These are phyloP conservation scores for Plasmopara muralis DNA, from an alignment of 352 stramenopile genomes.

Conservation along the genomic window DNA sequence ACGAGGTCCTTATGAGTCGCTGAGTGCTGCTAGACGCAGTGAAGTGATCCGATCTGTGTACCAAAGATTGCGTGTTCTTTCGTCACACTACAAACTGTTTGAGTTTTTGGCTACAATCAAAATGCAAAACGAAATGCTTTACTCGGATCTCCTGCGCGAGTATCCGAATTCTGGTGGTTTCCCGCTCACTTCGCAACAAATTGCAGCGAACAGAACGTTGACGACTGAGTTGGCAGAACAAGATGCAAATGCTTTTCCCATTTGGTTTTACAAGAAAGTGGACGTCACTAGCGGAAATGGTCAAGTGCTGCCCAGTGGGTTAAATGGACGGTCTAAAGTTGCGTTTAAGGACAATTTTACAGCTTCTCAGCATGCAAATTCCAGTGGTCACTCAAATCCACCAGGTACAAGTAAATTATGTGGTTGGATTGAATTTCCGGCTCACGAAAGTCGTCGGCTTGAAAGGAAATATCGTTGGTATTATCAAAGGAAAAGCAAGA, in stretches of 20 bases:
- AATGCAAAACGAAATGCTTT: constrained; percentile 82
- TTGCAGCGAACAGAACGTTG: constrained; percentile 37
- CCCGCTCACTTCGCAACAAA: constrained; percentile 34
- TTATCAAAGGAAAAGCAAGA: constrained; percentile 37
- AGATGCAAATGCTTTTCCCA: constrained; percentile 55
- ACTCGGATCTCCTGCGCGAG: constrained; percentile 47
- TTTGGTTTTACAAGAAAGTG: constrained; percentile 80
- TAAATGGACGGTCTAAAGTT: too few species aligned
- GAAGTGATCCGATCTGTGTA: constrained; percentile 71
- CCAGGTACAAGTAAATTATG: constrained; percentile 1
- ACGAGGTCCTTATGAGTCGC: constrained; percentile 67
- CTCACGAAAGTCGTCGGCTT: constrained; percentile 63
- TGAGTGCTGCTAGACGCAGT: constrained; percentile 42
- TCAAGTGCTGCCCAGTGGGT: constrained; percentile 2
- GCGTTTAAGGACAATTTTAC: too few species aligned
- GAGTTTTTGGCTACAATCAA: constrained; percentile 82
- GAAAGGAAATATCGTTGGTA: constrained; percentile 69
- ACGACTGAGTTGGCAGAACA: constrained; percentile 39
- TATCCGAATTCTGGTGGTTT: constrained; percentile 46
- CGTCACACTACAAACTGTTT: constrained; percentile 72
- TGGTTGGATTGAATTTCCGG: constrained; percentile 70
- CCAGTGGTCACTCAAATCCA: too few species aligned
- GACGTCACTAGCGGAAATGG: constrained; percentile 30
- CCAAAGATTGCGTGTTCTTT: constrained; percentile 62
- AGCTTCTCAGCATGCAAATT: too few species aligned